Conservation (phyloP, 129 eudicot species). For the Artemisia tridentata region DNA sequence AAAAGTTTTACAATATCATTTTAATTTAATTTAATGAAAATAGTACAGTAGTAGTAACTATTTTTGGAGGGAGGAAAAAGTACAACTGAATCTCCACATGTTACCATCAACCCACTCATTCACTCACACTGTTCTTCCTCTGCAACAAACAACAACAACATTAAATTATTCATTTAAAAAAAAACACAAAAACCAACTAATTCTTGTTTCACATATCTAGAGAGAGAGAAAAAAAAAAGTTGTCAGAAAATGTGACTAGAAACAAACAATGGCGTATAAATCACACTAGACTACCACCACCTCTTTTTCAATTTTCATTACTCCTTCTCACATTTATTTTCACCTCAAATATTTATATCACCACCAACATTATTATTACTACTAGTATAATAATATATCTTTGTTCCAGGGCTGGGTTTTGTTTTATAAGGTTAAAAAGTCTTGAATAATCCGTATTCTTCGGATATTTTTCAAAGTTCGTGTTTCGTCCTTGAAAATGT, state of each 20-base stretch:
- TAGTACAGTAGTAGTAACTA: no score
- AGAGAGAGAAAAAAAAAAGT: background rate
- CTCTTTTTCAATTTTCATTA: slow-evolving; percentile 38
- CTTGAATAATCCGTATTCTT: slow-evolving; percentile 41
- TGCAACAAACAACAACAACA: background rate
- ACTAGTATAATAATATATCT: background rate
- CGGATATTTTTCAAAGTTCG: slow-evolving; percentile 26
- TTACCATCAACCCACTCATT: no score
- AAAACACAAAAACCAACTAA: slow-evolving; percentile 22
- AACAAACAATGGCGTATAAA: slow-evolving; percentile 34
- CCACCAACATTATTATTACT: background rate
- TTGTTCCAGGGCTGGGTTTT: slow-evolving; percentile 34
- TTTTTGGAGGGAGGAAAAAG: no score
- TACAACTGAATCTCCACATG: no score
- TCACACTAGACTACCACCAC: slow-evolving; percentile 23
- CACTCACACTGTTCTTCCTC: no score
- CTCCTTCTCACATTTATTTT: slow-evolving; percentile 34
- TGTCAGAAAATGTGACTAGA: slow-evolving; percentile 23
- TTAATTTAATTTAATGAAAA: no score
- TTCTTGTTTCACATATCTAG: background rate
- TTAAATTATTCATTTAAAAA: slow-evolving; percentile 14
- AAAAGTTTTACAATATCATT: no score
- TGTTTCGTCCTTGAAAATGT: slow-evolving; percentile 33
- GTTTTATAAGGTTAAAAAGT: slow-evolving; percentile 12
- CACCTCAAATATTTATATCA: slow-evolving; percentile 28